A percentile compares a stretch with the other conserved stretches of the same genome.
These are phyloP conservation scores for Paramecium tetraurelia DNA, from an alignment of 73 alveolate species.

Conservation along the genomic window DNA sequence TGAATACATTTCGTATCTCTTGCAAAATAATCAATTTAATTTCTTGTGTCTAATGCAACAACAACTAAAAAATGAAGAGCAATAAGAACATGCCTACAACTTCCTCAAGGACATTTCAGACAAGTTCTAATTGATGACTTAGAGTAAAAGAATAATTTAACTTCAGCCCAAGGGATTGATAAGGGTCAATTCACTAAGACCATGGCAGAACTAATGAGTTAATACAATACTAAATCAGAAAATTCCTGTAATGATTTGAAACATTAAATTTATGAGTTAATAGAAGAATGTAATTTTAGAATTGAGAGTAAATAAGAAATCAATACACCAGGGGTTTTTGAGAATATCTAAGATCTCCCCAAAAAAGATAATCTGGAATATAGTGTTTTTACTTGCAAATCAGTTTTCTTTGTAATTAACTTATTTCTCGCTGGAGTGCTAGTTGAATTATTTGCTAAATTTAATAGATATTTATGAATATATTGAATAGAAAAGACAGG, in stretches of 20 bases:
- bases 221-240: not conserved
- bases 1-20: not conserved
- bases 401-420: not conserved
- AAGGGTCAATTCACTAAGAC: not conserved
- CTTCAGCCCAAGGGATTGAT: not conserved
- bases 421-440: not conserved
- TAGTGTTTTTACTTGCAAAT: not conserved
- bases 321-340: not conserved
- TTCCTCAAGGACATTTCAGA: not conserved
- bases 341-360: not conserved
- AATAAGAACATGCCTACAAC: not conserved
- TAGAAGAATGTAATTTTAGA: not conserved
- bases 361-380: not conserved
- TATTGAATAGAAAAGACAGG: not conserved
- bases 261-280: not conserved
- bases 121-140: not conserved
- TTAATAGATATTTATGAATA: not conserved
- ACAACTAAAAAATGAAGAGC: not conserved
- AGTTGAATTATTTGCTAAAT: not conserved
- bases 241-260: not conserved
- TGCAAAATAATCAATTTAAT: not conserved
- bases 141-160: not conserved
- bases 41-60: not conserved
- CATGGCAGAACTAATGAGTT: not conserved
- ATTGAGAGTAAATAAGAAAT: not conserved